Evolutionary conservation across 108 stramenopile genomes (phyloP).

Genomic region (Bacterosira constricta): DNA sequence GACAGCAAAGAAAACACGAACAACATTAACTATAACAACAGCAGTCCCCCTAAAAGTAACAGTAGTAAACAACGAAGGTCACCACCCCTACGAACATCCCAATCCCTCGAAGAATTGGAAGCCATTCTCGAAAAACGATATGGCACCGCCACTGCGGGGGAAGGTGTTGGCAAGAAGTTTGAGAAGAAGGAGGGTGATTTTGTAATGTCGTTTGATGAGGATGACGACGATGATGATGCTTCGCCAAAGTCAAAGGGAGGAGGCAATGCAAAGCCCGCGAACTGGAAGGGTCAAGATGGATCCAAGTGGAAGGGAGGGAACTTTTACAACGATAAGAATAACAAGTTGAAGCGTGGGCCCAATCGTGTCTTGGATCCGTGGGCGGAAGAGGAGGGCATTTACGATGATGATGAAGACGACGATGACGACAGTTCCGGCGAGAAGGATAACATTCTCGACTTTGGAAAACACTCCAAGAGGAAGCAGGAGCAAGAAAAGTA

Average conservation of each 20-base stretch:
- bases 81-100: slow-evolving; percentile 40
- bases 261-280: too few species aligned
- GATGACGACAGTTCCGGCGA: neutral
- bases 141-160: slow-evolving; percentile 50
- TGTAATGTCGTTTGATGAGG: slow-evolving; percentile 10
- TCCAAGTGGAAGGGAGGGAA: too few species aligned
- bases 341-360: too few species aligned
- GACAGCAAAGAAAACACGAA: neutral
- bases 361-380: slow-evolving; percentile 60
- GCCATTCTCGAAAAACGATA: slow-evolving; percentile 63
- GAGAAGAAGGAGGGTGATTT: slow-evolving; percentile 42
- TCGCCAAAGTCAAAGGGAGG: neutral
- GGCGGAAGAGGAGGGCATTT: slow-evolving; percentile 42
- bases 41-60: too few species aligned
- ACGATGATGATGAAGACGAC: neutral
- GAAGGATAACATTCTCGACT: neutral
- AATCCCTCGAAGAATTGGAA: slow-evolving; percentile 86
- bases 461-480: too few species aligned
- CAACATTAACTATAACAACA: neutral
- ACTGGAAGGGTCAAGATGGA: too few species aligned
- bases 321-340: too few species aligned
- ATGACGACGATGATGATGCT: slow-evolving; percentile 16
- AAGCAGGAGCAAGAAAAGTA: neutral
- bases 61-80: neutral
- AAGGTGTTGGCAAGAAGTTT: slow-evolving; percentile 6